A percentile compares a stretch with the other conserved stretches of the same genome.
These are phyloP conservation scores for Cladosporium sp. DNA, from an alignment of 2,329 filamentous ascomycete genomes.

Conservation along the genomic window DNA sequence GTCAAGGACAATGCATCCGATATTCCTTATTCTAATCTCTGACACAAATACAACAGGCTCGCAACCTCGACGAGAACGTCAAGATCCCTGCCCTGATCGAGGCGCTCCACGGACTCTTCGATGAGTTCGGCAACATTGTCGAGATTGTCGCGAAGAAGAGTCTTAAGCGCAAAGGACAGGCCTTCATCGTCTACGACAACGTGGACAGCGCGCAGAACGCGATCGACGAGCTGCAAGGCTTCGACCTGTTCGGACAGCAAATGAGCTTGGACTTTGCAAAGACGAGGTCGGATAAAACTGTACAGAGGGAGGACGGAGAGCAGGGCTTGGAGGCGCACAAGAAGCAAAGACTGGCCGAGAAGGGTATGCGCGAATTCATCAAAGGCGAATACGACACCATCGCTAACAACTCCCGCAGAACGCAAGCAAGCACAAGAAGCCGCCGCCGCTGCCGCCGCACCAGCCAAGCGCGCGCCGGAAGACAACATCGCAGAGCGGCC, in stretches of 20 bases:
- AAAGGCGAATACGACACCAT: background rate
- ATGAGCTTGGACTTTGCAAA: constrained; percentile 83
- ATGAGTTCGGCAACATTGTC: constrained; percentile 81
- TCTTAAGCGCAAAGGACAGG: constrained; percentile 89
- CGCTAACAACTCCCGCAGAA: constrained; percentile 45
- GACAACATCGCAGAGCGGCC: constrained; percentile 57
- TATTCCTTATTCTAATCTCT: background rate
- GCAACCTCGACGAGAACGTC: constrained; percentile 89
- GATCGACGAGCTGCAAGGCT: constrained; percentile 86
- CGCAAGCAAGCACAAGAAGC: constrained; percentile 76
- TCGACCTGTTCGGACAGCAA: constrained; percentile 87
- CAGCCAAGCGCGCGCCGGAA: constrained; percentile 55
- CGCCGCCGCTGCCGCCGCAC: constrained; percentile 64
- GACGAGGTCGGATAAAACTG: constrained; percentile 82
- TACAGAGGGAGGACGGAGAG: constrained; percentile 68
- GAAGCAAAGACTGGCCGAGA: constrained; percentile 78
- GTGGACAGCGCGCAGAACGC: constrained; percentile 77
- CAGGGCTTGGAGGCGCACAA: constrained; percentile 90
- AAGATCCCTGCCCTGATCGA: constrained; percentile 76
- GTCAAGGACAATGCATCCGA: background rate
- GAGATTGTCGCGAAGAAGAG: constrained; percentile 89
- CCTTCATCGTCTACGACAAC: constrained; percentile 87
- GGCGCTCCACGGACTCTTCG: constrained; percentile 75
- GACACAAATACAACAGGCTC: constrained; percentile 48
- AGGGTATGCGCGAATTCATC: constrained; percentile 54